Evolutionary conservation across 805 yeast species (phyloP).

Genomic region (Candida schatavii): DNA sequence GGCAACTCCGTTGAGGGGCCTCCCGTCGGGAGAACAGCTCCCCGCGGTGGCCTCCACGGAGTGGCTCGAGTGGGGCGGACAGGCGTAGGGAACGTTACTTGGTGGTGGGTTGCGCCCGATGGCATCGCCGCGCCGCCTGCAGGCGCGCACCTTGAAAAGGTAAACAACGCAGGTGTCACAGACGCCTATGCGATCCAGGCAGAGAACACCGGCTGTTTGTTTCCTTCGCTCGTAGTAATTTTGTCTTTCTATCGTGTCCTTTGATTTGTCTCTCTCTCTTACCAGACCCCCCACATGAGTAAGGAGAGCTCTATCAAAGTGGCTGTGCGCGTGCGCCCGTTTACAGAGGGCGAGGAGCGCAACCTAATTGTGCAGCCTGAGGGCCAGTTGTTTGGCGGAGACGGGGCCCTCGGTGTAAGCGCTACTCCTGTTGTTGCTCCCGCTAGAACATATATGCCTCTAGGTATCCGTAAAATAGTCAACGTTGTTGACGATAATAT

Average conservation of each 20-base stretch:
- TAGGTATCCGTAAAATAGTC: constrained; percentile 65
- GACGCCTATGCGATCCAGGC: background rate
- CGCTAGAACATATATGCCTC: constrained; percentile 22
- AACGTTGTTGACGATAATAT: constrained; percentile 81
- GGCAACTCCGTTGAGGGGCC: too few species aligned
- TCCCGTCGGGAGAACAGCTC: too few species aligned
- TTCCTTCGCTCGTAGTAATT: too few species aligned
- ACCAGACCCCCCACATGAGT: constrained; percentile 2
- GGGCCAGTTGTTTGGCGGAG: constrained; percentile 47
- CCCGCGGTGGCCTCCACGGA: too few species aligned
- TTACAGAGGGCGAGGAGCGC: constrained; percentile 56
- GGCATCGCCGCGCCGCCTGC: too few species aligned
- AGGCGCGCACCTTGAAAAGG: too few species aligned
- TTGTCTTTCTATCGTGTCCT: background rate
- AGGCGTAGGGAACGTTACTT: too few species aligned
- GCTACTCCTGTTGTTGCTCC: background rate
- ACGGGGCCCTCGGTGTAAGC: constrained; percentile 23
- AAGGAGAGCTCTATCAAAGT: constrained; percentile 66
- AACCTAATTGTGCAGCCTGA: constrained; percentile 42
- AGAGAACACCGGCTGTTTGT: background rate
- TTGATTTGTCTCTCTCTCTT: background rate
- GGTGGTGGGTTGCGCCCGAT: too few species aligned
- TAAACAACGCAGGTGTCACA: background rate
- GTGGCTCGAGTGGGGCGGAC: too few species aligned
- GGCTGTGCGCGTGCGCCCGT: constrained; percentile 82